These are phyloP conservation scores for Cladophialophora chaetospira DNA, from an alignment of 2,329 filamentous ascomycete genomes.

Conservation along the genomic window DNA sequence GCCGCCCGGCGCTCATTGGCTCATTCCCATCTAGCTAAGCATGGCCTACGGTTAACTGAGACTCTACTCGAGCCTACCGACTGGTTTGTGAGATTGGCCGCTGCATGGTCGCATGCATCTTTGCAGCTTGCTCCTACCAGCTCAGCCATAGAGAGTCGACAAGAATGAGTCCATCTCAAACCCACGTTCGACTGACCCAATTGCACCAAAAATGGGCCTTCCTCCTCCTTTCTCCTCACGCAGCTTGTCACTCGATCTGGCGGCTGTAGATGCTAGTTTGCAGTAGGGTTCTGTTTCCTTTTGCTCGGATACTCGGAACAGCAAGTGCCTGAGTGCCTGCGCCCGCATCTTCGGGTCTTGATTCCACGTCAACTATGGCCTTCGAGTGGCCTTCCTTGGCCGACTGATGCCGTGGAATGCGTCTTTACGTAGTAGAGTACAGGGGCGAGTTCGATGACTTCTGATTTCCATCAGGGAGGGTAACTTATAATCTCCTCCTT, in stretches of 20 bases:
- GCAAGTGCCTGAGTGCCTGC: background rate
- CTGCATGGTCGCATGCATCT: slow-evolving; percentile 25
- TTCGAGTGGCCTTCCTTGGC: background rate
- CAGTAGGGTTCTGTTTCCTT: background rate
- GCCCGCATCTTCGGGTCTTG: background rate
- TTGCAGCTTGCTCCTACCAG: slow-evolving; percentile 15
- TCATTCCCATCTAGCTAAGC: slow-evolving; percentile 2
- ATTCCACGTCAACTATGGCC: background rate
- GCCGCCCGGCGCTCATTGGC: slow-evolving; percentile 13
- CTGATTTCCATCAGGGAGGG: background rate
- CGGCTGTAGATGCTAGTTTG: slow-evolving; percentile 16
- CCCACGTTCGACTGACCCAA: slow-evolving; percentile 20
- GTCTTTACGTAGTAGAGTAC: too few relatives aligned
- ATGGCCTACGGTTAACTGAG: slow-evolving; percentile 8
- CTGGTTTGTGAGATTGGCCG: slow-evolving; percentile 28
- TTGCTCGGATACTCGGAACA: slow-evolving; percentile 4
- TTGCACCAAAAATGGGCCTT: slow-evolving; percentile 13
- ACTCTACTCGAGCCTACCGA: slow-evolving; percentile 19
- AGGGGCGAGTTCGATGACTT: slow-evolving; percentile 3
- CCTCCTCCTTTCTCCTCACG: slow-evolving; percentile 7
- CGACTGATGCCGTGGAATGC: too few relatives aligned
- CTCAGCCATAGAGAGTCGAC: slow-evolving; percentile 22
- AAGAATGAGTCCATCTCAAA: slow-evolving; percentile 23
- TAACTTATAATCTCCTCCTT: slow-evolving; percentile 1
- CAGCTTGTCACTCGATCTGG: slow-evolving; percentile 21